Percentiles rank a stretch among this genome's conserved stretches.
These are phyloP conservation scores for Mortierella sp. DNA, from an alignment of 371 early-diverging fungal species.

Conservation along the genomic window DNA sequence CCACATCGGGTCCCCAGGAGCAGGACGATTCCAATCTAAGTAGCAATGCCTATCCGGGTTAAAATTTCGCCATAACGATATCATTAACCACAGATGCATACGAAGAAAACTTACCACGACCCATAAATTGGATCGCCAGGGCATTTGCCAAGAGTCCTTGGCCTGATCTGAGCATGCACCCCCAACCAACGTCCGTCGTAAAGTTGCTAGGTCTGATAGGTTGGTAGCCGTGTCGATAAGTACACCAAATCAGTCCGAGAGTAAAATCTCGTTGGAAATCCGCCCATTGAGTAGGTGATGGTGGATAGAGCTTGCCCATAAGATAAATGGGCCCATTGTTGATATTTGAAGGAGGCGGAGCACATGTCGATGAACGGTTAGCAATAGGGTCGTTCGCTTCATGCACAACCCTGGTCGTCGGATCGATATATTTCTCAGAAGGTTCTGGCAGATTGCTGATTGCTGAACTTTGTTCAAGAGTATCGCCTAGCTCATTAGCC, in stretches of 20 bases:
- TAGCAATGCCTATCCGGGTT: background rate
- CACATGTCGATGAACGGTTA: slow-evolving; percentile 32
- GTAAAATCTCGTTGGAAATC: slow-evolving; percentile 55
- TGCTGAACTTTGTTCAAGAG: background rate
- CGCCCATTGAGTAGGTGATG: slow-evolving; percentile 50
- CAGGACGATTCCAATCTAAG: slow-evolving; percentile 66
- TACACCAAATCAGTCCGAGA: slow-evolving; percentile 82
- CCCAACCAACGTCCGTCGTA: slow-evolving; percentile 94
- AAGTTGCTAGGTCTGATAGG: slow-evolving; percentile 84
- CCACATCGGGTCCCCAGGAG: slow-evolving; percentile 52
- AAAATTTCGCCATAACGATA: background rate
- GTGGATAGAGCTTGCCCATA: slow-evolving; percentile 50
- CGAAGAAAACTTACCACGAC: slow-evolving; percentile 64
- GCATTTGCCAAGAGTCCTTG: slow-evolving; percentile 94
- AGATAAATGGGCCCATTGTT: slow-evolving; percentile 42
- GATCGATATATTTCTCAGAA: background rate
- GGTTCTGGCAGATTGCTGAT: slow-evolving; percentile 1
- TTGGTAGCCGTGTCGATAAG: slow-evolving; percentile 91
- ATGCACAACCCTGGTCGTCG: slow-evolving; percentile 6
- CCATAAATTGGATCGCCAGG: slow-evolving; percentile 77
- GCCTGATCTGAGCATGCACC: slow-evolving; percentile 97
- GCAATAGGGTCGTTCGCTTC: slow-evolving; percentile 36
- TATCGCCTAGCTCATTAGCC: background rate
- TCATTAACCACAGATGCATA: background rate
- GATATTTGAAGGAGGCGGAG: slow-evolving; percentile 28